Evolutionary conservation across 768 basidiomycete genomes (phyloP), one percentile per base, ranked within the genome.

Genomic region (Gelatoporia subvermispora): DNA sequence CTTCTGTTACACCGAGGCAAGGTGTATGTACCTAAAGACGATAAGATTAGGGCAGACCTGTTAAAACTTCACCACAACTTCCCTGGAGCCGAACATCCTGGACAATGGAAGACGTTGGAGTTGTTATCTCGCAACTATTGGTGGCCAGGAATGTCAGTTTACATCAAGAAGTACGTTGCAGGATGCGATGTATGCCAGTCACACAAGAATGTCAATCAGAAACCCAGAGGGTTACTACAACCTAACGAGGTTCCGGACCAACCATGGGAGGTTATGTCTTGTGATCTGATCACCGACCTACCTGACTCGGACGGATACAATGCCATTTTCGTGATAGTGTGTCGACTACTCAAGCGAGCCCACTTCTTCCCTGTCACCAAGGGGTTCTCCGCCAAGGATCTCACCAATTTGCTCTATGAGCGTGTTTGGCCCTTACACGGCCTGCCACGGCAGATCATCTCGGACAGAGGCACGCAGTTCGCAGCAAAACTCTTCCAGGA

Each of bases 241-340:
- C 51, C 45, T 4, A 47, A 51, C 35, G n/a, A 25, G n/a, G 46
- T 63, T 3, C 65, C 46, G 4, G 9, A 38, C 2, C 34, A 39
- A 17, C 65, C 66, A 0, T 72, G 69, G 68, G 11, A 38, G 7
- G 47, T 60, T 9, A 57, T 63, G 22, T 37, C 50, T 9, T 48
- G 49, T 2, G 62, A 64, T 41, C 43, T 58, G n/a, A 58, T 69
- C 18, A 50, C 46, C 11, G 18, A 52, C 18, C 51, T 68, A 10
- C 67, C 62, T 1, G n/a, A 16, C 0, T 60, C 58, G 0, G 16
- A 53, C 2, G 39, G 46, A 11, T 56, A 41, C 47, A 46, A 56
- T 34, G 41, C 49, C 0, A 60, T 63, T 13, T 42, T 58, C 7
- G 55, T 62, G 1, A 45, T 62, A 3, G 41, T 48, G 2, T 8